Base-by-base conservation (phyloP, 139 green algal species). In the Haematococcus lacustris region DNA sequence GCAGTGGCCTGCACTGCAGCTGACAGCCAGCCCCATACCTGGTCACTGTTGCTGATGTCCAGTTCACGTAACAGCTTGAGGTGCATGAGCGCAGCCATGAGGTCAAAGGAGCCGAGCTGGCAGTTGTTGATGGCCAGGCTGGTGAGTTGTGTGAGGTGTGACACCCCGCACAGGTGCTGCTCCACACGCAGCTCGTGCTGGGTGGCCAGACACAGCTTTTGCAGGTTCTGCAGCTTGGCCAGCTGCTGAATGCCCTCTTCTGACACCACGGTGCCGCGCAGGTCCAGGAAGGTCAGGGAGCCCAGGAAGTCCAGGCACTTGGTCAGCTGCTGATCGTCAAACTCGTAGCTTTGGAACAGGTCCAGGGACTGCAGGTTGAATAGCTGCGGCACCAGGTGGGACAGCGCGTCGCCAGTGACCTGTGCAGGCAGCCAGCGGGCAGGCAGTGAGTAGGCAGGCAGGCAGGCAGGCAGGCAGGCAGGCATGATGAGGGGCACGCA, bases 121-220 rank as follows among this genome's bases (percentile, higher is more conserved):
- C 73, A 78, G 73, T 73, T 74, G 43, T 71, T 74, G 74, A 75
- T 71, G 38, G 39, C 65, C 30, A 74, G 67, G 32, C 57, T 71
- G 34, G 57, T 71, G 57, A 79, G 67, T 59, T 74, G 67, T 33
- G 67, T 74, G 26, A 74, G 74, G 39, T 66, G 53, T 2, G 67
- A 70, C 5, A 75, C 7, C 7, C 63, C 68, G 13, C 64, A 73
- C 38, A 73, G 38, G 26, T 59, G 50, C 25, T 33, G 64, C 50
- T 53, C 64, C 47, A 66, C 37, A 39, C 32, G 65, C 35, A 67
- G 34, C 30, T 64, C 65, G 9, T 34, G 38, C 41, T 77, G 68
- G 17, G 73, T 73, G n/a, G 73, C 59, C 43, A 83, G 70, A 39
- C 69, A 76, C 53, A 83, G 74, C 70, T 73, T 78, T 60, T 80